Conservation (phyloP, 345 rosid species). For the Lagerstroemia speciosa region DNA sequence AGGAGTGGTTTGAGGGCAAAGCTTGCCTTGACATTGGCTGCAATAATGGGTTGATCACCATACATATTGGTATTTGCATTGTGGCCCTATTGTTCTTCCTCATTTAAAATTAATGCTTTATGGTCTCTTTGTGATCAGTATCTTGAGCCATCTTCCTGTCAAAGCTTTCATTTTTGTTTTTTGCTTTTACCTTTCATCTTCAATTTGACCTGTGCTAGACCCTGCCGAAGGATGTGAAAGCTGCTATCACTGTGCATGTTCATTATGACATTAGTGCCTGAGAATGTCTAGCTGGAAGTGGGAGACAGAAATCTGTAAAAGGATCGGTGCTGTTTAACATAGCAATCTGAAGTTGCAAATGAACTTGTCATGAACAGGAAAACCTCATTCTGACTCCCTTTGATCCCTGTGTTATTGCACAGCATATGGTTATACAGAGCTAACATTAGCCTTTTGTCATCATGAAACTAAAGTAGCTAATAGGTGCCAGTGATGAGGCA, state of each 20-base stretch:
- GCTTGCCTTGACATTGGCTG: conserved; percentile 90
- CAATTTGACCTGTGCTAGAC: not conserved
- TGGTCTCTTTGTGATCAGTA: not conserved
- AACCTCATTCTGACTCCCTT: too few species aligned
- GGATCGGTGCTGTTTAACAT: too few species aligned
- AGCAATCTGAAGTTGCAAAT: too few species aligned
- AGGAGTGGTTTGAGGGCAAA: conserved; percentile 75
- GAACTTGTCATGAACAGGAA: too few species aligned
- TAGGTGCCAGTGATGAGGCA: too few species aligned
- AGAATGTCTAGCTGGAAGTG: too few species aligned
- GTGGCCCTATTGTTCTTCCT: not conserved
- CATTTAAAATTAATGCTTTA: not conserved
- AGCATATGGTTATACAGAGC: too few species aligned
- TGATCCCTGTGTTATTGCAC: too few species aligned
- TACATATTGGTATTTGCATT: conserved; percentile 49
- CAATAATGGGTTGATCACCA: conserved; percentile 71
- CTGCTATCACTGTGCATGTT: not conserved
- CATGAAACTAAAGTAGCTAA: too few species aligned
- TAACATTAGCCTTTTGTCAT: too few species aligned
- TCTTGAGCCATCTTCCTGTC: not conserved
- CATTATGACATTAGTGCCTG: not conserved
- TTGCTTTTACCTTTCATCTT: not conserved
- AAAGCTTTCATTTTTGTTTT: not conserved
- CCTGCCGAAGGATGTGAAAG: not conserved
- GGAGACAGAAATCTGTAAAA: too few species aligned